These are phyloP conservation scores for Nicotiana undulata DNA, from an alignment of 257 asterid genomes.

Conservation along the genomic window DNA sequence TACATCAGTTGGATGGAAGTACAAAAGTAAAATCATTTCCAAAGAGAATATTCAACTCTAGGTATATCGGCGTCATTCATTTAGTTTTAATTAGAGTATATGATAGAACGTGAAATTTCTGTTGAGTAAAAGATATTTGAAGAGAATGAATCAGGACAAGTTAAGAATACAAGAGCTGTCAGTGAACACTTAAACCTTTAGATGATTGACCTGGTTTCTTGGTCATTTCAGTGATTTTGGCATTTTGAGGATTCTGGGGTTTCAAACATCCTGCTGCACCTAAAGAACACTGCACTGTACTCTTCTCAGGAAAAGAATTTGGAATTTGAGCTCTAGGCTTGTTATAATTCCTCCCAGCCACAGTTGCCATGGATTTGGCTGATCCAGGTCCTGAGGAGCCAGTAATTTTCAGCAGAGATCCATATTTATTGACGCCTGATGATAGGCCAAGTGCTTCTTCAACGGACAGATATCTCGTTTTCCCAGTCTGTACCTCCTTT, in stretches of 20 bases:
- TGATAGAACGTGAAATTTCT: neutral
- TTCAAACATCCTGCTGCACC: slow-evolving; percentile 16
- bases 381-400: slow-evolving; percentile 6
- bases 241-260: slow-evolving; percentile 21
- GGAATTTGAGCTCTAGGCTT: slow-evolving; percentile 8
- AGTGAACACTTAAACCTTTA: neutral
- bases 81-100: neutral
- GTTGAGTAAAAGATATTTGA: neutral
- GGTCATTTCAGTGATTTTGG: neutral
- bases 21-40: neutral
- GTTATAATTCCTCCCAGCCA: slow-evolving; percentile 8
- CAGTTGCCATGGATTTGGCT: slow-evolving; percentile 8
- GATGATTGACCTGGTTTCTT: neutral
- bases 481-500: slow-evolving; percentile 43
- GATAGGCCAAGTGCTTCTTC: slow-evolving; percentile 46
- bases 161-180: neutral
- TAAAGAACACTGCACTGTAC: slow-evolving; percentile 13
- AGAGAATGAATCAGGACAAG: neutral
- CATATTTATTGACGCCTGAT: slow-evolving; percentile 21
- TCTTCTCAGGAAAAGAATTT: slow-evolving; percentile 6
- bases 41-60: neutral
- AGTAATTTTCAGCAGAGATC: slow-evolving; percentile 2
- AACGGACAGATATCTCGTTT: slow-evolving; percentile 37
- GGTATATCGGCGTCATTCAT: neutral
- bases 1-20: neutral